These are phyloP conservation scores for Arctium minus DNA, from an alignment of 129 eudicot genomes.

Conservation along the genomic window DNA sequence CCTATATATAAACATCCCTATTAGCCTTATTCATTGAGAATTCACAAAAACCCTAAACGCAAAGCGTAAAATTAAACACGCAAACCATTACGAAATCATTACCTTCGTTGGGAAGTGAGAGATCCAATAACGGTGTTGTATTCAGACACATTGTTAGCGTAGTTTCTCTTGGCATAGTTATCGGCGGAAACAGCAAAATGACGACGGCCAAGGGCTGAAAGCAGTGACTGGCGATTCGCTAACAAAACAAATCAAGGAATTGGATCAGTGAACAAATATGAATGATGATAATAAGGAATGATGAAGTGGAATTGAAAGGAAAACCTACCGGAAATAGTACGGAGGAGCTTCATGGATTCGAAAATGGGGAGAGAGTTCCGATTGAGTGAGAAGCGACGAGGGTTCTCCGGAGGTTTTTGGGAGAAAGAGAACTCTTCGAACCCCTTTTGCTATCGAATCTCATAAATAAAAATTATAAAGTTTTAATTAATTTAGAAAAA, in stretches of 20 bases:
- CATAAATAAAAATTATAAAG: not conserved
- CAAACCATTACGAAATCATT: not conserved
- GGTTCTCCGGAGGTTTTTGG: conserved; percentile 32
- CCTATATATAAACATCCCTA: conserved; percentile 32
- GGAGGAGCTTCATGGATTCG: conserved; percentile 61
- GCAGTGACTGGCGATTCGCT: conserved; percentile 46
- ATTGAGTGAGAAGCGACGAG: conserved; percentile 5
- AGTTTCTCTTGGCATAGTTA: conserved; percentile 61
- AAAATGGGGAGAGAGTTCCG: not conserved
- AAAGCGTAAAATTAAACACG: not conserved
- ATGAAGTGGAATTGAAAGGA: not conserved
- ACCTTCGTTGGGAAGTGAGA: conserved; percentile 73
- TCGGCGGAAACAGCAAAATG: conserved; percentile 49
- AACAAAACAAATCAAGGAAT: not conserved
- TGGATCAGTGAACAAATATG: not conserved
- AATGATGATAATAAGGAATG: not conserved
- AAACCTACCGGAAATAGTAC: conserved; percentile 46
- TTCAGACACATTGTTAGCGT: conserved; percentile 79
- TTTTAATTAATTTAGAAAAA: not conserved
- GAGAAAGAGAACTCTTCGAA: not conserved
- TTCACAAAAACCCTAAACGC: not conserved
- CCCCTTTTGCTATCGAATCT: not conserved
- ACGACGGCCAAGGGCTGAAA: conserved; percentile 61
- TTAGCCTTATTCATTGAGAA: not conserved
- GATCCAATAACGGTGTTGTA: conserved; percentile 79